phyloP scores from a whole-genome alignment of 257 asterid genomes.

The Nicotiana undulata region DNA sequence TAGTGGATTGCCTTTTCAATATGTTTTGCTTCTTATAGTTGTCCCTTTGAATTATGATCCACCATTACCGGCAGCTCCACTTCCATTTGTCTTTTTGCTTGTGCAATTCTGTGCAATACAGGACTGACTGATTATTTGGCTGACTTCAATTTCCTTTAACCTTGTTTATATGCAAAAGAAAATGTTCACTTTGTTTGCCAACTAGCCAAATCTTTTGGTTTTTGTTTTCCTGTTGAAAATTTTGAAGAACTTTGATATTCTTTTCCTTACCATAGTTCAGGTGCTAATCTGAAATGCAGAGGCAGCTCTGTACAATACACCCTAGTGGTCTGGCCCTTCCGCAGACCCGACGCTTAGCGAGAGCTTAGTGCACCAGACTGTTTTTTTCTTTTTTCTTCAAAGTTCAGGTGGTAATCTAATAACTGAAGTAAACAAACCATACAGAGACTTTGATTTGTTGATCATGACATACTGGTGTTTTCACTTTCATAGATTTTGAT shows the following conservation, averaged over 20 bases:
- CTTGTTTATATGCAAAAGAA: not conserved
- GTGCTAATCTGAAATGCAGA: too few species aligned
- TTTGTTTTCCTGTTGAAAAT: not conserved
- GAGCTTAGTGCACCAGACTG: too few species aligned
- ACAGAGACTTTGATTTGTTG: constrained; percentile 13
- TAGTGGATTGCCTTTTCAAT: constrained; percentile 26
- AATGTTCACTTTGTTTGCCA: not conserved
- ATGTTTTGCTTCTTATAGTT: constrained; percentile 22
- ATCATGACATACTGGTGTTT: constrained; percentile 3
- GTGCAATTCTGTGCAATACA: constrained; percentile 13
- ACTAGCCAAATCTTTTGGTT: not conserved
- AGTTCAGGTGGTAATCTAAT: not conserved
- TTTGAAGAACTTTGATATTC: not conserved
- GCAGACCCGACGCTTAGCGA: too few species aligned
- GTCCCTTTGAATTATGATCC: constrained; percentile 34
- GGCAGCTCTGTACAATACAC: too few species aligned
- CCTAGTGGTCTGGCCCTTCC: too few species aligned
- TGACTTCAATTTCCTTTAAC: not conserved
- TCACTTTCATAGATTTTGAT: constrained; percentile 7
- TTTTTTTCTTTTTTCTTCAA: too few species aligned
- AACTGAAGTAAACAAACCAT: not conserved
- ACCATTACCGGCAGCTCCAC: constrained; percentile 32
- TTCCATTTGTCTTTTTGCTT: constrained; percentile 20
- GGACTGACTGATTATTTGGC: not conserved
- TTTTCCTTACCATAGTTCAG: too few species aligned